A percentile compares a stretch with the other conserved stretches of the same genome.
Conservation (phyloP, 805 yeast genomes). For the Clavispora fructus region DNA sequence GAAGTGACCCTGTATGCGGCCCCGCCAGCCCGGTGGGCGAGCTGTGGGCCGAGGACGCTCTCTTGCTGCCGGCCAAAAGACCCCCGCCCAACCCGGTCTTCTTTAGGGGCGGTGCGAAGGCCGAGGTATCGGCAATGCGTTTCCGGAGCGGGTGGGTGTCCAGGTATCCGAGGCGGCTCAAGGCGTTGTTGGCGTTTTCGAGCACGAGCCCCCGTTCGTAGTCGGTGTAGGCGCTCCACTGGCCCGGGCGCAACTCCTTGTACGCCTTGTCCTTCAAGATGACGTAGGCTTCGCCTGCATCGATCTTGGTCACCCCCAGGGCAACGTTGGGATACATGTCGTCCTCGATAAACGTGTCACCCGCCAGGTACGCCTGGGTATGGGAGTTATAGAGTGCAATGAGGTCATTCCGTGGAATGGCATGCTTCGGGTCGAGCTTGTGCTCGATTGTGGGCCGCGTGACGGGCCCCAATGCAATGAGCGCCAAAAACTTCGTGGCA, state of each 20-base stretch:
- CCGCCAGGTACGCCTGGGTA: conserved; percentile 22
- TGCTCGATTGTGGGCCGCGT: conserved; percentile 5
- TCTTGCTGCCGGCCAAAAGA: conserved; percentile 14
- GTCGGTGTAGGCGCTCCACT: conserved; percentile 26
- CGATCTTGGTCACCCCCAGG: conserved; percentile 7
- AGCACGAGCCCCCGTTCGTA: conserved; percentile 28
- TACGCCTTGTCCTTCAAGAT: conserved; percentile 38
- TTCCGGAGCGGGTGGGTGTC: conserved; percentile 40
- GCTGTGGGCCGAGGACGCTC: conserved; percentile 7
- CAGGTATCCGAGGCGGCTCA: conserved; percentile 38
- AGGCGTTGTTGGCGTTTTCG: conserved; percentile 32
- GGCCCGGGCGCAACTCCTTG: conserved; percentile 36
- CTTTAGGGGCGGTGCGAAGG: conserved; percentile 5
- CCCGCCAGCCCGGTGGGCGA: conserved; percentile 4
- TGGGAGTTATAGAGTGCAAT: conserved; percentile 24
- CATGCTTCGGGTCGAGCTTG: conserved; percentile 3
- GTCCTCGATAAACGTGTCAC: conserved; percentile 25
- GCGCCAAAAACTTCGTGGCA: conserved; percentile 8
- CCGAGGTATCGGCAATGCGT: conserved; percentile 19
- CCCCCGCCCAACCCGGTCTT: conserved; percentile 25
- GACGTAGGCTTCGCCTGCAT: conserved; percentile 4
- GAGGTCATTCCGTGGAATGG: conserved; percentile 8
- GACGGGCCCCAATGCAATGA: conserved; percentile 16
- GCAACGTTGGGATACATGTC: conserved; percentile 20
- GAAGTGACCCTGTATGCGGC: conserved; percentile 1